phyloP scores from a whole-genome alignment of 345 rosid species.

The Gossypium anomalum region DNA sequence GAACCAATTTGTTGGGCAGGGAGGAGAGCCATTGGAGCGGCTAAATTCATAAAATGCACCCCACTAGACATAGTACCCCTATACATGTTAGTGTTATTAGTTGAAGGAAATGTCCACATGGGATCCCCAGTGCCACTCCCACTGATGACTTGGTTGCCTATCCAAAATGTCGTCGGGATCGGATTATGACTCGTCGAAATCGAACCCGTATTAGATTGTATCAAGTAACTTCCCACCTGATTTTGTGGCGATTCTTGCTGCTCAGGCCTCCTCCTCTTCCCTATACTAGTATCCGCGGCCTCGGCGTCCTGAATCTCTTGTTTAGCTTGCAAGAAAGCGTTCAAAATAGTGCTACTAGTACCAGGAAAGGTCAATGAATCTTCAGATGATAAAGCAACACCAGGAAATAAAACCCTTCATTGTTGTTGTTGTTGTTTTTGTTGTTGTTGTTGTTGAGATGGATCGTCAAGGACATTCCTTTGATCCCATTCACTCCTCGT shows the following conservation, averaged over 20 bases:
- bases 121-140: constrained; percentile 42
- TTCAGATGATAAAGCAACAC: constrained; percentile 20
- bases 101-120: constrained; percentile 42
- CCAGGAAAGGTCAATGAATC: constrained; percentile 19
- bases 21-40: constrained; percentile 22
- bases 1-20: constrained; percentile 9
- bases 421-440: constrained; percentile 29
- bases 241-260: constrained; percentile 25
- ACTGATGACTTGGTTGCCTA: constrained; percentile 31
- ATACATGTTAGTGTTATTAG: constrained; percentile 26
- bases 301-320: constrained; percentile 29
- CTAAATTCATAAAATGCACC: constrained; percentile 75
- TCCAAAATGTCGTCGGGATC: constrained; percentile 60
- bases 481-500: constrained; percentile 31
- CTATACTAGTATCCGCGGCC: constrained; percentile 15
- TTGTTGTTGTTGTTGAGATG: constrained; percentile 28
- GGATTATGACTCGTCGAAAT: constrained; percentile 45
- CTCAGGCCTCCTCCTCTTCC: constrained; percentile 27
- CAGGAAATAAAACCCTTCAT: constrained; percentile 29
- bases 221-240: constrained; percentile 51
- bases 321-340: constrained; percentile 33
- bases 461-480: constrained; percentile 23
- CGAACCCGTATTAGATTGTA: constrained; percentile 50
- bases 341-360: not conserved
- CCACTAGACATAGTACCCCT: constrained; percentile 38